Evolutionary conservation across 2,329 filamentous ascomycete genomes (phyloP), one percentile per base, ranked within the genome.

Genomic region (Torrubiellomyces zombiae): DNA sequence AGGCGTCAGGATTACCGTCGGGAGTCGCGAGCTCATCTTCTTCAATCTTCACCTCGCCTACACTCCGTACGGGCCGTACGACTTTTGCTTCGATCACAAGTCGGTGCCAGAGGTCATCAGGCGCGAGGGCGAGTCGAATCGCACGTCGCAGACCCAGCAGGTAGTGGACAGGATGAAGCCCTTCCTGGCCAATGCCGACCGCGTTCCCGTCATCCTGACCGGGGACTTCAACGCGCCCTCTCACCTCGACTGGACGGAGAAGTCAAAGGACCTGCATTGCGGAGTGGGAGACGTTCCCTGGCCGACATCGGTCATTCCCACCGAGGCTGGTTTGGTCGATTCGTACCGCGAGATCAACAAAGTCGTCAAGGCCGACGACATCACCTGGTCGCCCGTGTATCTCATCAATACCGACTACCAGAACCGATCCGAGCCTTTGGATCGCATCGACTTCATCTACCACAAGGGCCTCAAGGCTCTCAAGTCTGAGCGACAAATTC

Each of bases 171-270:
- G 31, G 3, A 53, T 55, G 40, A 21, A 38, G 14, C 28, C 27
- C 6, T 37, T 45, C 5, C 26, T 54, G 0, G 29, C 25, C 6
- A 29, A 45, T 11, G 32, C 48, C 0, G 40, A 48, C 12, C 33
- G 38, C 0, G 28, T 42, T 0, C 50, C 52, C 2, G 43, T 52
- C 1, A 25, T 55, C 9, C 27, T 56, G 1, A 32, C 46, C 2
- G 52, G 52, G 6, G 51, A 56, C 32, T 50, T 55, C 28, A 55
- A 56, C 31, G 50, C 52, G 0, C 51, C 52, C 0, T 55, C 52
- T 6, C 51, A 55, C 16, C 38, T 53, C 4, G 52, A 56, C 38
- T 56, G 43, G 36, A 44, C 38, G 6, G 43, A 47, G 3, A 37
- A 32, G 5, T 27, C 37, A 1, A 35, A 35, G 18, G 33, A 44